Percentiles rank a stretch among this genome's conserved stretches.
Conservation (phyloP, 257 asterid species). For the Penstemon davidsonii region DNA sequence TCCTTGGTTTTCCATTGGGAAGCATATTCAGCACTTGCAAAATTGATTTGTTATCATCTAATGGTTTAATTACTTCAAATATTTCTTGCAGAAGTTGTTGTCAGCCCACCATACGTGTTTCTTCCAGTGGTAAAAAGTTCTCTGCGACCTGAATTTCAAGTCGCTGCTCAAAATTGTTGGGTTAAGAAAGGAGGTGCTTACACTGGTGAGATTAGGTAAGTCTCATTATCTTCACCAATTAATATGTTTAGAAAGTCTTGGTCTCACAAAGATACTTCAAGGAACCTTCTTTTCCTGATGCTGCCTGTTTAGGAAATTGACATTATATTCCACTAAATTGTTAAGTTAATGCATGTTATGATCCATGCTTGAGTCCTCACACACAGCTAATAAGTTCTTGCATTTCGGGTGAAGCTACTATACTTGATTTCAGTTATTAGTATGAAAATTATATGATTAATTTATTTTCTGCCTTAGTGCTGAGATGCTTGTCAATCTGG, state of each 20-base stretch:
- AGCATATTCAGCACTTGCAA: background rate
- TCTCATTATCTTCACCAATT: background rate
- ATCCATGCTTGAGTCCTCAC: slow-evolving; percentile 7
- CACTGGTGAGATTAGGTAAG: slow-evolving; percentile 95
- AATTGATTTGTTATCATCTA: background rate
- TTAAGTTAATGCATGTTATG: background rate
- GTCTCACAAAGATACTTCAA: background rate
- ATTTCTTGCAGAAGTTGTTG: slow-evolving; percentile 80
- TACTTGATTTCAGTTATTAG: slow-evolving; percentile 5
- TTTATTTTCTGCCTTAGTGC: slow-evolving; percentile 56
- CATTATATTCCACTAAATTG: background rate
- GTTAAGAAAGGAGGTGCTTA: slow-evolving; percentile 98
- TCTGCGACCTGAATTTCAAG: slow-evolving; percentile 79
- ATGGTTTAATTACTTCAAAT: slow-evolving; percentile 20
- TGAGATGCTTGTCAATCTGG: slow-evolving; percentile 88
- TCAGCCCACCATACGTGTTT: slow-evolving; percentile 93
- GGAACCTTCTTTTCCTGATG: slow-evolving; percentile 3
- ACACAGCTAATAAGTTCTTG: background rate
- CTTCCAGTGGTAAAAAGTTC: slow-evolving; percentile 63
- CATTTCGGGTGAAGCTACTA: background rate
- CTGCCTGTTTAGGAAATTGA: background rate
- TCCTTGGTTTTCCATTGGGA: background rate
- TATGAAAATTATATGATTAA: background rate
- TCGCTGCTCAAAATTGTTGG: slow-evolving; percentile 99
- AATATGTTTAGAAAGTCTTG: background rate